These are phyloP conservation scores for Acidiella bohemica DNA, from an alignment of 495 filamentous ascomycete genomes.

Conservation along the genomic window DNA sequence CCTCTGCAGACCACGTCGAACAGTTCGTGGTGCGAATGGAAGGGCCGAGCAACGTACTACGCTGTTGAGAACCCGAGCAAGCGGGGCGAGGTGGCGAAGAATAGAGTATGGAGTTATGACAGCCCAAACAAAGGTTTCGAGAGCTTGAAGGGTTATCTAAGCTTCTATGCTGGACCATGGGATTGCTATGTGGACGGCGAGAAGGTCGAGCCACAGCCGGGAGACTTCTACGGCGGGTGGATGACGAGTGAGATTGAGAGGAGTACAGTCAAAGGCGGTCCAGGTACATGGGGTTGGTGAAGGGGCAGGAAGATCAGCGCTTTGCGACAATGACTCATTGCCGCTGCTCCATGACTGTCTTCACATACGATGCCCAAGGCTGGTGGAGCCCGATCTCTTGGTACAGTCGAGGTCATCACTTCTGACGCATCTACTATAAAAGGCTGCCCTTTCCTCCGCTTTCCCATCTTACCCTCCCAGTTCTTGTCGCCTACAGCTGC, in stretches of 20 bases:
- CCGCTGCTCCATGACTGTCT: no score
- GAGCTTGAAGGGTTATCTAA: constrained; percentile 37
- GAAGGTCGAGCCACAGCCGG: constrained; percentile 40
- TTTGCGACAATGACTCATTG: no score
- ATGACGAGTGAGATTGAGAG: constrained; percentile 43
- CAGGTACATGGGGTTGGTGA: constrained; percentile 33
- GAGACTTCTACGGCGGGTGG: constrained; percentile 49
- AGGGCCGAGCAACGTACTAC: constrained; percentile 42
- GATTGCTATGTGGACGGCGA: constrained; percentile 50
- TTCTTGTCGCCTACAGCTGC: no score
- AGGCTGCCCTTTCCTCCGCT: no score
- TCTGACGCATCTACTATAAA: no score
- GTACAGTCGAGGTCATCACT: no score
- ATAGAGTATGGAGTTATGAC: constrained; percentile 44
- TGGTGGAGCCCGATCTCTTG: no score
- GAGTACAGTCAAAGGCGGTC: constrained; percentile 36
- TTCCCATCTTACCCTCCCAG: no score
- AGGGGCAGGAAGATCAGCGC: no score
- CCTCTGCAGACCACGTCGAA: constrained; percentile 32
- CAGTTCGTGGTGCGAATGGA: constrained; percentile 43
- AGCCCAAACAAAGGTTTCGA: constrained; percentile 35
- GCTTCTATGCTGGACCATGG: constrained; percentile 43
- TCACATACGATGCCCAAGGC: no score
- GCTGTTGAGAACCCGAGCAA: constrained; percentile 27
- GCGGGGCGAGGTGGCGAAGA: constrained; percentile 28